Conservation (phyloP, 441 rosid species). For the Lepidium campestre region DNA sequence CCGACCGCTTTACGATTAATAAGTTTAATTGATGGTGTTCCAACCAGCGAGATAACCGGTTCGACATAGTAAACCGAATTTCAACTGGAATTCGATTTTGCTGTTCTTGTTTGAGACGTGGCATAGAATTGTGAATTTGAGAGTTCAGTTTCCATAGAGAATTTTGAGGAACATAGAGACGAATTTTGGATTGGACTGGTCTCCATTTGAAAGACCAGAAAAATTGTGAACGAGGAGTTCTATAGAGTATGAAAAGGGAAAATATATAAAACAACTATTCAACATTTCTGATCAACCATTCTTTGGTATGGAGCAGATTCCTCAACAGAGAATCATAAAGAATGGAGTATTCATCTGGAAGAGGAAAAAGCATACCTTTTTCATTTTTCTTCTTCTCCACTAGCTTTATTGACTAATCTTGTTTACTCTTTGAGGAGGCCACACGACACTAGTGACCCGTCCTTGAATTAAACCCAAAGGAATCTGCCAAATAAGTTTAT, state of each 20-base stretch:
- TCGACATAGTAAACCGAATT: not conserved
- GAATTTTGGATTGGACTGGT: not conserved
- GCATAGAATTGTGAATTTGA: not conserved
- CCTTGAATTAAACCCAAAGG: conserved; percentile 78
- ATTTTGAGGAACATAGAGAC: conserved; percentile 8
- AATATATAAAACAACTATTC: not conserved
- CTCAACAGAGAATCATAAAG: not conserved
- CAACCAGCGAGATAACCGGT: not conserved
- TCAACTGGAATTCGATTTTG: not conserved
- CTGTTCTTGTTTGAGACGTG: not conserved
- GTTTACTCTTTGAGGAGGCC: conserved; percentile 79
- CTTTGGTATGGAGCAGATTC: not conserved
- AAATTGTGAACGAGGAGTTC: not conserved
- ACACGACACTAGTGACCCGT: conserved; percentile 57
- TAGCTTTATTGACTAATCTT: conserved; percentile 27
- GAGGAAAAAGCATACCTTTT: conserved; percentile 15
- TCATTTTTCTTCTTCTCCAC: not conserved
- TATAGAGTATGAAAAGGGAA: not conserved
- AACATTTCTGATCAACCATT: conserved; percentile 4
- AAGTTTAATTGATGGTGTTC: not conserved
- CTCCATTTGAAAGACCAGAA: conserved; percentile 2
- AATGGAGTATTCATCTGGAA: not conserved
- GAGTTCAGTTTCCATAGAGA: not conserved
- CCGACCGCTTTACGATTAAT: not conserved
- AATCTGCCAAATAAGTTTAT: conserved; percentile 42